Base-by-base conservation (phyloP, 495 filamentous ascomycete species). In the Margaritispora aquatica region DNA sequence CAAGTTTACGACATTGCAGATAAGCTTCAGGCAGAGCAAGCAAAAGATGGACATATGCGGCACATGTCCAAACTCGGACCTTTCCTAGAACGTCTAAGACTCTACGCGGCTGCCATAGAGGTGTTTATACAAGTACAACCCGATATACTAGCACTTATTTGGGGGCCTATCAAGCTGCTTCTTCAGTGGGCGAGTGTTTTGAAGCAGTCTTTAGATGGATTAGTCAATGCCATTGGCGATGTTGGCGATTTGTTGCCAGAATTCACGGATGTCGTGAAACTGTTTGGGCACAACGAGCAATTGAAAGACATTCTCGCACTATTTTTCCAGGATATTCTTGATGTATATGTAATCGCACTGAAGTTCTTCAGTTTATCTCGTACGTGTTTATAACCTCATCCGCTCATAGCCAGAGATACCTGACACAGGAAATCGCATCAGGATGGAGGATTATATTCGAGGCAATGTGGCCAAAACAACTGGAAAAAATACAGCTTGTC, bases 251-350 rank as follows among this genome's bases (percentile, higher is more conserved):
- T 44, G 20, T 27, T 67, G 17, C 64, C 64, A 53, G 2, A 67
- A 38, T 59, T 53, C 48, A 1, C 26, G 34, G 47, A 57, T 47
- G 48, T 62, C 22, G 24, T 29, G 11, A 21, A 34, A 17, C 44
- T 62, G 7, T 62, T 62, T 47, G 47, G 60, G 21, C 23, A 46
- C 26, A 69, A 68, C 49, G 51, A 58, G 3, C 38, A 44, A 0
- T 56, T 71, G 29, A 63, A 63, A 36, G 29, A 65, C 56, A 60
- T 66, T 26, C 52, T 73, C 10, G 58, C 38, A 47, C 61, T 73
- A n/a, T 70, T 71, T 44, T 73, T 64, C 51, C 56, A 64, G 31
- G 70, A 73, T 58, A 66, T 73, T 20, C 62, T 73, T n/a, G 68
- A 71, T 26, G 64, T 73, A 34, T 64, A 73, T 55, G 1, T 34